A percentile compares a stretch with the other conserved stretches of the same genome.
These are phyloP conservation scores for Podaxis carcinomalis DNA, from an alignment of 768 basidiomycete genomes.

Conservation along the genomic window DNA sequence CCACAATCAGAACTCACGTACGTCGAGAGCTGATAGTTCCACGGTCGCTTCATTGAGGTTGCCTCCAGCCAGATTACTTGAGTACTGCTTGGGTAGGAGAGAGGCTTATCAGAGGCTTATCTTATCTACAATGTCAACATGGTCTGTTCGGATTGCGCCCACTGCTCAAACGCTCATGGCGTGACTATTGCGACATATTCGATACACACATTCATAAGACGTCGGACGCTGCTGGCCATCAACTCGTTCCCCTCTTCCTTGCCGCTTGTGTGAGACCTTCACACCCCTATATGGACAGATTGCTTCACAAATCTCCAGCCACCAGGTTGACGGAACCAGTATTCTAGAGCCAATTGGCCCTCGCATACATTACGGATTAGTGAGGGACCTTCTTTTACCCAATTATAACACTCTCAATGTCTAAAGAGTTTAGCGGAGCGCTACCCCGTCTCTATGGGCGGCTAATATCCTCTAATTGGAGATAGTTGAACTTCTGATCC, in stretches of 20 bases:
- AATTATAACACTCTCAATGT: too few species aligned
- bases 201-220: not conserved
- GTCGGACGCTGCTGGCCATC: not conserved
- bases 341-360: not conserved
- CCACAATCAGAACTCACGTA: not conserved
- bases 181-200: not conserved
- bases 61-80: not conserved
- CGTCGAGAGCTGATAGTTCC: not conserved
- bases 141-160: not conserved
- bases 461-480: not conserved
- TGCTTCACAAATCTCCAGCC: not conserved
- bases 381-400: not conserved
- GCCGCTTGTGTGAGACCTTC: not conserved
- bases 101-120: too few species aligned
- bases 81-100: too few species aligned
- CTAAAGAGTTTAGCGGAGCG: too few species aligned
- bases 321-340: too few species aligned
- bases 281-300: not conserved
- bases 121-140: not conserved
- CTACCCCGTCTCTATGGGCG: not conserved
- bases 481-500: not conserved
- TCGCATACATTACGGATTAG: not conserved
- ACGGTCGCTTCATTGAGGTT: not conserved
- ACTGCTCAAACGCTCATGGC: not conserved
- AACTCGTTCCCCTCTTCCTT: not conserved